Evolutionary conservation across 2,329 filamentous ascomycete genomes (phyloP).

Genomic region (Fusarium fujikuroi): DNA sequence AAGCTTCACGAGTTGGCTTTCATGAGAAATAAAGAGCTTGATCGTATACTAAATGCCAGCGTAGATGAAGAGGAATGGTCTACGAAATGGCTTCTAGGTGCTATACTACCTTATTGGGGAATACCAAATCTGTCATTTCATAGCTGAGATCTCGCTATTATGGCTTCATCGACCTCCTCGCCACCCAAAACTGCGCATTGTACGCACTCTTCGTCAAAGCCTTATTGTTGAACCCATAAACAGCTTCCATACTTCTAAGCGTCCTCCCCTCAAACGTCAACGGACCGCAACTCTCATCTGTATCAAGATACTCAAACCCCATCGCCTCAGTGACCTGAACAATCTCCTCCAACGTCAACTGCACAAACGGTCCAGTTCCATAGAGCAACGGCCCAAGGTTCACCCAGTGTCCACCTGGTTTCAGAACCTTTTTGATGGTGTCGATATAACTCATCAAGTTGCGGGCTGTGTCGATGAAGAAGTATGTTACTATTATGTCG

Average conservation of each 20-base stretch:
- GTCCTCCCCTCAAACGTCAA: constrained; percentile 54
- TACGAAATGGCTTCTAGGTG: not conserved
- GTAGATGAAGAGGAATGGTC: not conserved
- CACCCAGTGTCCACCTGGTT: constrained; percentile 62
- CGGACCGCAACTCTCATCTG: constrained; percentile 53
- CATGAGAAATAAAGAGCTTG: not conserved
- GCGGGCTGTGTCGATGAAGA: constrained; percentile 70
- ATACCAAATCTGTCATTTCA: accelerated
- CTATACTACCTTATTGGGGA: accelerated
- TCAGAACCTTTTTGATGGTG: constrained; percentile 60
- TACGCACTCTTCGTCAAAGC: constrained; percentile 65
- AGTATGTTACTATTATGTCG: constrained; percentile 65
- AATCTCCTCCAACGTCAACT: constrained; percentile 66
- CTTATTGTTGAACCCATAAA: constrained; percentile 63
- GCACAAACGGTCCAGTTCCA: constrained; percentile 64
- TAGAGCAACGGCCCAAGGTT: constrained; percentile 68
- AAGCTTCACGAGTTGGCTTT: too few relatives aligned
- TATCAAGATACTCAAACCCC: constrained; percentile 63
- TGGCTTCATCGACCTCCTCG: constrained; percentile 38
- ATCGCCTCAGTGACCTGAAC: constrained; percentile 58
- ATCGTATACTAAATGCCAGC: accelerated
- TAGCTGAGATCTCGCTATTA: not conserved
- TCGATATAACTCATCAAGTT: constrained; percentile 66
- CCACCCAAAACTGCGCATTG: constrained; percentile 65
- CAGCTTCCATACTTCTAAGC: constrained; percentile 59